Base-by-base conservation (phyloP, 768 basidiomycete genomes). In the Tylopilus balloui region DNA sequence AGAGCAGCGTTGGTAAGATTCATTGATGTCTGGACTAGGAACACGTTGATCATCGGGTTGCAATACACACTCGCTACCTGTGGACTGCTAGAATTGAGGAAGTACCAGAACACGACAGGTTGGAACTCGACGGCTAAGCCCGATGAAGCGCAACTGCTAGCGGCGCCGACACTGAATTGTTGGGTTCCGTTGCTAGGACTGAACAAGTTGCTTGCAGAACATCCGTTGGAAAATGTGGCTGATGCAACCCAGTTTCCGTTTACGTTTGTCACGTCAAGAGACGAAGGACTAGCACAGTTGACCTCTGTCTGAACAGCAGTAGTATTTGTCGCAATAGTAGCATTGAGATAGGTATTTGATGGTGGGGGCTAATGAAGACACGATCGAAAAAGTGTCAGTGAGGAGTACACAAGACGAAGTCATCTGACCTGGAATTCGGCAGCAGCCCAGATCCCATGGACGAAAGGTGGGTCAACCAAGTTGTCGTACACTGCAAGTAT, bases 51-150 rank as follows among this genome's bases (percentile, higher is more conserved):
- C 2, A 61, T 68, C 4, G 84, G 83, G 11, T 63, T 54, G 57
- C 85, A 87, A 53, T 86, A 84, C 7, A 85, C 72, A 3, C 73
- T 73, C 45, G 72, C 69, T 1, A 73, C 77, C 50, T 79, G 69
- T 12, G 68, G 61, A 20, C 52, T 66, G 15, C 63, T 56, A 41
- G 60, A 56, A 37, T 70, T 60, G 25, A 77, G 69, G 60, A 73
- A 84, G 60, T 63, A 84, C 83, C 84, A 87, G 57, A 86, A 87
- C 68, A 86, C 74, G 36, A 86, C 80, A 8, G 84, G 81, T 29
- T 72, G 75, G 50, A 74, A 73, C 20, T 57, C 53, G 25, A 74
- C 65, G 31, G 69, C 55, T 25, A 73, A 49, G 28, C 67, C 57
- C 5, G 62, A 36, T 53, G 50, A 28, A 42, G 57, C 50, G 50